A percentile compares a stretch with the other conserved stretches of the same genome.
These are phyloP conservation scores for Psilocybe cyanescens DNA, from an alignment of 768 basidiomycete genomes.

Conservation along the genomic window DNA sequence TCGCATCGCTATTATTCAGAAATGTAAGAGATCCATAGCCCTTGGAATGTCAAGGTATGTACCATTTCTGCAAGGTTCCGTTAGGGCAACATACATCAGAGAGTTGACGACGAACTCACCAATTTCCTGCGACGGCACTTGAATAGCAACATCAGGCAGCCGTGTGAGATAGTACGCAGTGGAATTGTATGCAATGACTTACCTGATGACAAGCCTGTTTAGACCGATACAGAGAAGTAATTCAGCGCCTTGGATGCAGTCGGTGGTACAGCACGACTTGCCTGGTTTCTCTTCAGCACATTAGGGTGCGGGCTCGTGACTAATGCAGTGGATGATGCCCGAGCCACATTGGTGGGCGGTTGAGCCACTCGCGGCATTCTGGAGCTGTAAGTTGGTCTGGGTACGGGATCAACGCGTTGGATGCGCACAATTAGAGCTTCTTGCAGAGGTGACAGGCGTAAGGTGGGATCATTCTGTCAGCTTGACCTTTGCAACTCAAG, in stretches of 20 bases:
- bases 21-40: background rate
- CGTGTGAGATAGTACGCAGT: background rate
- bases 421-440: constrained; percentile 5
- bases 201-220: constrained; percentile 60
- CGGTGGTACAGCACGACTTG: constrained; percentile 19
- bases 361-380: constrained; percentile 27
- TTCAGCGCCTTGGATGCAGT: background rate
- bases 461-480: constrained; percentile 23
- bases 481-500: constrained; percentile 3
- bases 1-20: constrained; percentile 60
- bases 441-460: constrained; percentile 15
- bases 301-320: constrained; percentile 39
- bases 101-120: constrained; percentile 41
- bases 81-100: constrained; percentile 9
- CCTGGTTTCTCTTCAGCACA: constrained; percentile 58
- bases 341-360: constrained; percentile 18
- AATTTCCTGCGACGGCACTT: constrained; percentile 78
- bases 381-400: background rate
- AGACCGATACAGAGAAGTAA: constrained; percentile 4
- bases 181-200: constrained; percentile 8
- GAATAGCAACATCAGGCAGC: background rate
- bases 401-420: background rate
- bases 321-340: constrained; percentile 15
- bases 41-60: constrained; percentile 9
- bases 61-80: constrained; percentile 61